phyloP scores from a whole-genome alignment of 768 basidiomycete species.

The Exsudoporus frostii region DNA sequence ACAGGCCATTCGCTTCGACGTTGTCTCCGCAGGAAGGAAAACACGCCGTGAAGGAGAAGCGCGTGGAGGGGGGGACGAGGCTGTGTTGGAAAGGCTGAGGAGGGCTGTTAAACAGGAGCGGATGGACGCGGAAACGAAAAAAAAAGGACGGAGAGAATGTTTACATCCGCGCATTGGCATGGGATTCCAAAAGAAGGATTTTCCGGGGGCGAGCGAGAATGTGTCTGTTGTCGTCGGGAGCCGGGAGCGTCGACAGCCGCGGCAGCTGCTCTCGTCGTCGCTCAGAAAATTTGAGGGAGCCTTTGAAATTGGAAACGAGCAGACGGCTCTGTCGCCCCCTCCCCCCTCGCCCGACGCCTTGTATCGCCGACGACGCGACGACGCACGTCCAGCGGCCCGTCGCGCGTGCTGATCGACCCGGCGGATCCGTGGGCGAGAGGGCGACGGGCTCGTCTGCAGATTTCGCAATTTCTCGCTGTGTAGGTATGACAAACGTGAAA shows the following conservation, averaged over 20 bases:
- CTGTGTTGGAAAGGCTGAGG: constrained; percentile 3
- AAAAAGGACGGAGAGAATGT: constrained; percentile 19
- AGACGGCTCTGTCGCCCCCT: constrained; percentile 1
- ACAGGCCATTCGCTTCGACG: constrained; percentile 23
- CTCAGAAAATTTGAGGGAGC: constrained; percentile 22
- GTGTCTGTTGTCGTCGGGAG: constrained; percentile 25
- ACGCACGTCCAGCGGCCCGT: too few species aligned
- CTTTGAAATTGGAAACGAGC: constrained; percentile 25
- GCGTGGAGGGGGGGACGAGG: constrained; percentile 3
- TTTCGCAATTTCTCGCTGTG: constrained; percentile 12
- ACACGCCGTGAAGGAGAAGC: constrained; percentile 10
- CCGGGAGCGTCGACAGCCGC: constrained; percentile 25
- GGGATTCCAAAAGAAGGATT: constrained; percentile 18
- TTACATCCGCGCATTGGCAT: constrained; percentile 33
- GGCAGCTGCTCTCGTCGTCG: constrained; percentile 17
- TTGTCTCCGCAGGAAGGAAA: constrained; percentile 5
- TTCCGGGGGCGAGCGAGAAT: constrained; percentile 17
- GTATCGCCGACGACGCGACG: too few species aligned
- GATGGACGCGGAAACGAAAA: constrained; percentile 31
- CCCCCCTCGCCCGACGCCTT: too few species aligned
- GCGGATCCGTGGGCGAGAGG: too few species aligned
- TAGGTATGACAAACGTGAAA: constrained; percentile 40
- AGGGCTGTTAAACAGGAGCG: constrained; percentile 9
- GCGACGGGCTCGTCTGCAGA: too few species aligned
- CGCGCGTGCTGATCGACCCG: neutral